Conservation (phyloP, 2,329 filamentous ascomycete species). For the Monosporascus sp. region DNA sequence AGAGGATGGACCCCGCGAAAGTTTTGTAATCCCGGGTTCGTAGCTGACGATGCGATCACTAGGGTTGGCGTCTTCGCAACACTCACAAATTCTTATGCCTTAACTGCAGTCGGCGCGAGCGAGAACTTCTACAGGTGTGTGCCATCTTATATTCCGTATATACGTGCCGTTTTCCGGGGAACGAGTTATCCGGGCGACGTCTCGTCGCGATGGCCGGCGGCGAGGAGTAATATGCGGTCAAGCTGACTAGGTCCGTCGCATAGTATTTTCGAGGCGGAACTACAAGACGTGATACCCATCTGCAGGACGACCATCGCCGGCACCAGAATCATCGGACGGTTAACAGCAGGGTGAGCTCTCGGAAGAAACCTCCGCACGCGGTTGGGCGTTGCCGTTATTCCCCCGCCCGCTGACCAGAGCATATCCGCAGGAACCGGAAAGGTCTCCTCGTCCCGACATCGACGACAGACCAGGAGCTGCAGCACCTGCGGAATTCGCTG, state of each 20-base stretch:
- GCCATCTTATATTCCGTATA: not conserved
- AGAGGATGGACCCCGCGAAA: constrained; percentile 14
- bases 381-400: not conserved
- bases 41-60: constrained; percentile 8
- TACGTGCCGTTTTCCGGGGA: too few relatives aligned
- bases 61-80: constrained; percentile 96
- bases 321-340: constrained; percentile 88
- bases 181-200: too few relatives aligned
- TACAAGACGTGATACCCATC: constrained; percentile 96
- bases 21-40: constrained; percentile 3
- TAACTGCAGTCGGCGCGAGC: constrained; percentile 89
- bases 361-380: not conserved
- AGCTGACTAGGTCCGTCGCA: constrained; percentile 5
- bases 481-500: constrained; percentile 91
- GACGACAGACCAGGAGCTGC: constrained; percentile 95
- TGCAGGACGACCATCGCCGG: constrained; percentile 95
- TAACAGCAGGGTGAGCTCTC: constrained; percentile 74
- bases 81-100: constrained; percentile 93
- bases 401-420: constrained; percentile 3
- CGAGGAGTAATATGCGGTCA: too few relatives aligned
- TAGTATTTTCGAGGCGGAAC: constrained; percentile 93
- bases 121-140: constrained; percentile 94
- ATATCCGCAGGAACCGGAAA: constrained; percentile 70
- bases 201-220: too few relatives aligned
- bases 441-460: constrained; percentile 93